Evolutionary conservation across 2,329 filamentous ascomycete species (phyloP).

Genomic region (Xylaria sp.): DNA sequence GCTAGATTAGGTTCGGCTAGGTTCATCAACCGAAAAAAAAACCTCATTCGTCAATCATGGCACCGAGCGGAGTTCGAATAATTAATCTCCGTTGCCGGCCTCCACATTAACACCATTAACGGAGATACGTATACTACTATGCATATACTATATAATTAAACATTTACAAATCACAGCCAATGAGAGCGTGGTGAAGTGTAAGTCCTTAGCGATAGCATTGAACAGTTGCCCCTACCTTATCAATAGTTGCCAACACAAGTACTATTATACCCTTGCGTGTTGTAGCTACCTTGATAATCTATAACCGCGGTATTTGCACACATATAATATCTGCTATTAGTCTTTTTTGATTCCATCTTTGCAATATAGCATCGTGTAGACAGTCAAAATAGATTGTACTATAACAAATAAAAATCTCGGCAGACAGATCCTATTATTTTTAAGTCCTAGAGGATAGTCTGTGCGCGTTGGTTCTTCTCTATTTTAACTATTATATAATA

Average conservation of each 20-base stretch:
- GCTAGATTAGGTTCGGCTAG: neutral
- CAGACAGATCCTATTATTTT: no score
- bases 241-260: neutral
- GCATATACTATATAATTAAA: no score
- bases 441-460: no score
- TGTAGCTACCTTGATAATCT: neutral
- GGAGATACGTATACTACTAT: no score
- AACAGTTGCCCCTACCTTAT: neutral
- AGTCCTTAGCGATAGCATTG: neutral
- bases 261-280: no score
- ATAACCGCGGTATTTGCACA: no score
- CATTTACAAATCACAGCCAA: neutral
- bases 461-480: neutral
- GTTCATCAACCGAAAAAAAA: neutral
- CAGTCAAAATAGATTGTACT: neutral
- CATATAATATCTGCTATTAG: no score
- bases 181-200: neutral
- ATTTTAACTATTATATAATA: no score
- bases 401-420: neutral
- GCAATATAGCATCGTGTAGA: neutral
- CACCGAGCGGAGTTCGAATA: neutral
- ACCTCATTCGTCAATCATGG: neutral
- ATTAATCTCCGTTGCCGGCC: neutral
- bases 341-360: neutral
- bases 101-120: neutral